phyloP scores from a whole-genome alignment of 805 yeast species.

The Lachancea sp. region DNA sequence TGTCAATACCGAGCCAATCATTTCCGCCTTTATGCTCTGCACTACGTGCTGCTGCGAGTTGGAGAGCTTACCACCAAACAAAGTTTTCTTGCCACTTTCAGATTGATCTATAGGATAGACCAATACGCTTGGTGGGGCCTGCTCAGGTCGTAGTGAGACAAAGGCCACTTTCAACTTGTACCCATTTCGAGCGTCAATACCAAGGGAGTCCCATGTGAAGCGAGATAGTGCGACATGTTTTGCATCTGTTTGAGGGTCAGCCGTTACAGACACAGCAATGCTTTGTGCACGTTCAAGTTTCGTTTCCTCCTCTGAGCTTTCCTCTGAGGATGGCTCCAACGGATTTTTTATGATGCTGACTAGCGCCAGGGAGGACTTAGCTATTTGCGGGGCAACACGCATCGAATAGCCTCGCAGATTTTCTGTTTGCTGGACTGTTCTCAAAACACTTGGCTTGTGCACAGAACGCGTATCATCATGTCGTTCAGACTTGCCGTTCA shows the following conservation, averaged over 20 bases:
- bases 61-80: not conserved
- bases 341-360: slow-evolving; percentile 26
- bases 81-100: not conserved
- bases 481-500: not conserved
- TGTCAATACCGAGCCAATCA: slow-evolving; percentile 13
- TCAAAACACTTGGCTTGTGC: not conserved
- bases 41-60: not conserved
- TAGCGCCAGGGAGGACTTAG: slow-evolving; percentile 23
- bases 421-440: not conserved
- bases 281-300: slow-evolving; percentile 15
- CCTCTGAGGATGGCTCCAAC: slow-evolving; percentile 14
- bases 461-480: not conserved
- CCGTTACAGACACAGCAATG: slow-evolving; percentile 14
- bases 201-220: slow-evolving; percentile 36
- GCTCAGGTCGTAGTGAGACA: slow-evolving; percentile 38
- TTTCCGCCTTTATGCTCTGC: slow-evolving; percentile 5
- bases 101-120: slow-evolving; percentile 1
- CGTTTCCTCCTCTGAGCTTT: not conserved
- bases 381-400: slow-evolving; percentile 5
- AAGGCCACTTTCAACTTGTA: slow-evolving; percentile 39
- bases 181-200: slow-evolving; percentile 37
- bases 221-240: slow-evolving; percentile 42
- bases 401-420: slow-evolving; percentile 3
- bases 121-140: slow-evolving; percentile 15
- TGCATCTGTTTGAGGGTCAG: slow-evolving; percentile 9